Conservation (phyloP, 345 rosid genomes). For the Populus ilicifolia region DNA sequence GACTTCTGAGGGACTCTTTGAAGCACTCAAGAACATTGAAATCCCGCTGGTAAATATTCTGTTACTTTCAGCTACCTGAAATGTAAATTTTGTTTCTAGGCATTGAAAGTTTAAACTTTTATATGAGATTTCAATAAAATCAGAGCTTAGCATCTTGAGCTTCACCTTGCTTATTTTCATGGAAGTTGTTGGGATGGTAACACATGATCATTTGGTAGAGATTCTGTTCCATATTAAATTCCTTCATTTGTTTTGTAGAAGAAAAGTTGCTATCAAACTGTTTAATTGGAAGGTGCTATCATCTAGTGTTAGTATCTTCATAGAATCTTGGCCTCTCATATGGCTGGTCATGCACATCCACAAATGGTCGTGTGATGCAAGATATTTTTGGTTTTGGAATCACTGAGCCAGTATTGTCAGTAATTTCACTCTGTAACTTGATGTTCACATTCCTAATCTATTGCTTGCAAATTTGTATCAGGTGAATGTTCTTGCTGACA, state of each 20-base stretch:
- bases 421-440: slow-evolving; percentile 4
- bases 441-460: slow-evolving; percentile 12
- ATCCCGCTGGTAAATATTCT: slow-evolving; percentile 67
- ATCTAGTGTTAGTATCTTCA: not conserved
- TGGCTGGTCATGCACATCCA: no score
- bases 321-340: no score
- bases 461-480: slow-evolving; percentile 27
- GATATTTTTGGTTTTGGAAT: not conserved
- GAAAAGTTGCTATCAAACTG: not conserved
- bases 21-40: slow-evolving; percentile 61
- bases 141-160: not conserved
- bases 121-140: not conserved
- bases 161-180: not conserved
- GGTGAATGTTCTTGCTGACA: slow-evolving; percentile 90
- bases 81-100: not conserved
- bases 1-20: slow-evolving; percentile 63
- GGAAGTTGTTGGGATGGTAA: not conserved
- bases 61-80: slow-evolving; percentile 5
- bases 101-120: not conserved
- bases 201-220: not conserved
- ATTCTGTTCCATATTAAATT: not conserved
- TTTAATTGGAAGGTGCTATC: not conserved
- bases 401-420: not conserved
- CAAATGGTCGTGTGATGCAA: not conserved
- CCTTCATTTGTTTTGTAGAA: not conserved